These are phyloP conservation scores for Mycena capillaripes DNA, from an alignment of 768 basidiomycete genomes.

Conservation along the genomic window DNA sequence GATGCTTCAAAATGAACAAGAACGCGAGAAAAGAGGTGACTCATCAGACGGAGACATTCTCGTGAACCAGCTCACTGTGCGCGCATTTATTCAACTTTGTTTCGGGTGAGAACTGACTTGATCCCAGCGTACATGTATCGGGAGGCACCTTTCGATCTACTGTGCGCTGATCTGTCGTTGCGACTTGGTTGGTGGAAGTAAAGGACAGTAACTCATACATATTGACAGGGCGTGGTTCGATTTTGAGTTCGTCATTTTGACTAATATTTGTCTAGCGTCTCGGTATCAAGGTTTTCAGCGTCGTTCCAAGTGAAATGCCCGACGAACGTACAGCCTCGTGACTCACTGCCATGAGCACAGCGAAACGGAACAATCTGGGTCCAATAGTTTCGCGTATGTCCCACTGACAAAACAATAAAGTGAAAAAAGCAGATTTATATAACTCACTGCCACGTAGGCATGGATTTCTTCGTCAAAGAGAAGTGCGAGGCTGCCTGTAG, in stretches of 20 bases:
- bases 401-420: too few relatives aligned
- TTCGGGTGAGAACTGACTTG: neutral
- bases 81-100: neutral
- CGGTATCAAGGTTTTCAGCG: conserved; percentile 8
- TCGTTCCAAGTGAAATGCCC: conserved; percentile 8
- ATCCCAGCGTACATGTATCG: neutral
- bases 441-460: too few relatives aligned
- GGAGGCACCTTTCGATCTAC: conserved; percentile 6
- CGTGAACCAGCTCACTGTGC: neutral
- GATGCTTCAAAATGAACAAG: conserved; percentile 7
- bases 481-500: too few relatives aligned
- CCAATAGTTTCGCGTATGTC: too few relatives aligned
- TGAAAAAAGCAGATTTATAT: too few relatives aligned
- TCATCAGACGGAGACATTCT: neutral
- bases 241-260: neutral
- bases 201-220: conserved; percentile 8
- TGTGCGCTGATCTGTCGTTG: neutral
- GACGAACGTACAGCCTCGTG: conserved; percentile 11
- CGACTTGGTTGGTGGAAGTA: conserved; percentile 4
- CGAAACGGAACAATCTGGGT: neutral
- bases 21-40: neutral
- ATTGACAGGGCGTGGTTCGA: neutral
- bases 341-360: conserved; percentile 11
- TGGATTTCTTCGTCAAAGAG: too few relatives aligned
- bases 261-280: neutral